Evolutionary conservation across 495 filamentous ascomycete genomes (phyloP), one percentile per base, ranked within the genome.

Genomic region (Podospora comata): DNA sequence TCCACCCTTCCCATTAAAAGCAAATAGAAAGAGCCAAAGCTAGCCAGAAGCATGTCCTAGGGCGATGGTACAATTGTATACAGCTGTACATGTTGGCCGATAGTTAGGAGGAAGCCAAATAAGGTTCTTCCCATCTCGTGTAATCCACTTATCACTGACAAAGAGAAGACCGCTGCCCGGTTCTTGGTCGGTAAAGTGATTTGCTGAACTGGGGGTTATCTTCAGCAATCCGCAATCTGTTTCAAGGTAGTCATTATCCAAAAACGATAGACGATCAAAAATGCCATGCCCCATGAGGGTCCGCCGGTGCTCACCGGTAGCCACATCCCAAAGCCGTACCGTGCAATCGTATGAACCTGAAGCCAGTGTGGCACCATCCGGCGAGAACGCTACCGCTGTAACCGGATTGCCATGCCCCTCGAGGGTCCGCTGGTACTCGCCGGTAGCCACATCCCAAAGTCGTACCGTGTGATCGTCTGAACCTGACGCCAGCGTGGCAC

Each of bases 401-500:
- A 20, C 1, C n/a, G n/a, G n/a, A n/a, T n/a, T n/a, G n/a, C n/a
- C n/a, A 20, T 20, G 20, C 1, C 20, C 20, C 20, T 20, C 20
- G 1, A 57, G 55, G 55, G 55, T 57, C 55, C 55, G 20, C 20
- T 3, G 55, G 55, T 57, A 39, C 39, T 19, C 39, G 39, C 62
- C 34, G 18, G 62, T 64, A 0, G 32, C 39, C 9, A 54, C 28
- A 57, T 65, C 63, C 63, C 39, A 65, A 3, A 65, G 63, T 48
- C 63, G 63, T 44, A 65, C 39, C n/a, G 63, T 65, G 0, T 2
- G 1, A 56, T 65, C 63, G 26, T n/a, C 0, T 32, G 39, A 65
- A 65, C 3, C 48, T 18, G 63, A 65, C 44, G 63, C 63, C 13
- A 65, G 63, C 27, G 20, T 56, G 9, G 44, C 32, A 23, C 65